A percentile compares a stretch with the other conserved stretches of the same genome.
Evolutionary conservation across 805 yeast genomes (phyloP).

Genomic region (Metschnikowia cubensis): DNA sequence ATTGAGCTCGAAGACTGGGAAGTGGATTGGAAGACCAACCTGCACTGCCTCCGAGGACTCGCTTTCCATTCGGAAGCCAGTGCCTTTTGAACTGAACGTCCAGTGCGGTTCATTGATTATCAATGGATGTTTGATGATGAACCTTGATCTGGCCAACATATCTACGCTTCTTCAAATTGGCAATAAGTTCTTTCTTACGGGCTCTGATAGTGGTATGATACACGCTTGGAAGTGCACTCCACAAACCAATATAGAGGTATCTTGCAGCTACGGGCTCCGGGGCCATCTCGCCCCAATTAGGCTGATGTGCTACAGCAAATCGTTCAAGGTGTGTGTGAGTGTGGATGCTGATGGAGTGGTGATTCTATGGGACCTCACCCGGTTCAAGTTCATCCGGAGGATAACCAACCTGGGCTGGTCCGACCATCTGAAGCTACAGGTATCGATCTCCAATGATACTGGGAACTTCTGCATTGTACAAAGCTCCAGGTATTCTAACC

Average conservation of each 20-base stretch:
- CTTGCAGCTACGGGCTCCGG: slow-evolving; percentile 44
- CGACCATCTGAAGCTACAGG: slow-evolving; percentile 21
- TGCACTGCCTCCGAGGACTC: slow-evolving; percentile 38
- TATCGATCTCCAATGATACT: slow-evolving; percentile 50
- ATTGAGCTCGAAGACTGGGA: slow-evolving; percentile 34
- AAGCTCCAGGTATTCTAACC: slow-evolving; percentile 15
- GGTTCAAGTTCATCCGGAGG: slow-evolving; percentile 47
- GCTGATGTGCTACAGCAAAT: slow-evolving; percentile 46
- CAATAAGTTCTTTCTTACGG: slow-evolving; percentile 42
- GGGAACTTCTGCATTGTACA: slow-evolving; percentile 48
- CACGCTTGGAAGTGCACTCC: slow-evolving; percentile 51
- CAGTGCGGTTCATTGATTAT: slow-evolving; percentile 34
- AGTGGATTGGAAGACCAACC: slow-evolving; percentile 52
- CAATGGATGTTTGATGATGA: slow-evolving; percentile 42
- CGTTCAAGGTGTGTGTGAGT: slow-evolving; percentile 53
- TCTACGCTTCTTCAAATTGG: slow-evolving; percentile 41
- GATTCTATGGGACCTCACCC: slow-evolving; percentile 61
- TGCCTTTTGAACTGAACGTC: slow-evolving; percentile 13
- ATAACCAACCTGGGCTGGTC: slow-evolving; percentile 19
- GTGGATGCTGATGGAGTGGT: slow-evolving; percentile 53
- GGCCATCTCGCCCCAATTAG: slow-evolving; percentile 53
- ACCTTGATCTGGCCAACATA: slow-evolving; percentile 38
- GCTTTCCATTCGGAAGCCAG: slow-evolving; percentile 31
- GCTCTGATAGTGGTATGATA: slow-evolving; percentile 56
- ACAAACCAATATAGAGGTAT: slow-evolving; percentile 25